phyloP scores from a whole-genome alignment of 2,329 filamentous ascomycete species.

The Fusarium illudens region DNA sequence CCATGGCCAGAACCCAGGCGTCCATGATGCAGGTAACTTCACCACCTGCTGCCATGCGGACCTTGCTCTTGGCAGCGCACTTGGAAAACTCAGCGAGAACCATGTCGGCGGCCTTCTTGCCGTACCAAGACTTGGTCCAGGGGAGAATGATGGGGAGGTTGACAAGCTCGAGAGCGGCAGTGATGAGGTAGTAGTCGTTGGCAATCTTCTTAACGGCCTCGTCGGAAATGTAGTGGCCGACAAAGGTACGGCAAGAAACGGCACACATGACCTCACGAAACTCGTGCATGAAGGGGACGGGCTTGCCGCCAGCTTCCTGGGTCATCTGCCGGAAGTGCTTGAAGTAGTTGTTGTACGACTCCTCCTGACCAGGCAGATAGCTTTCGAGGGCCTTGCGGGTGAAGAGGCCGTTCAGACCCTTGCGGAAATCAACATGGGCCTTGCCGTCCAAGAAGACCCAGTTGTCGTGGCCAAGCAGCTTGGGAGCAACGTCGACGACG shows the following conservation, averaged over 20 bases:
- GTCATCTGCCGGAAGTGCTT: slow-evolving; percentile 79
- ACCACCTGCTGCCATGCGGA: slow-evolving; percentile 88
- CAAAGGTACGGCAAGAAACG: slow-evolving; percentile 95
- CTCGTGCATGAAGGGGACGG: slow-evolving; percentile 85
- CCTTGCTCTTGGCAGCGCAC: slow-evolving; percentile 92
- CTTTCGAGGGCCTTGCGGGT: slow-evolving; percentile 86
- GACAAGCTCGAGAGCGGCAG: slow-evolving; percentile 93
- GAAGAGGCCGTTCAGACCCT: slow-evolving; percentile 94
- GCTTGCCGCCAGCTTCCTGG: slow-evolving; percentile 74
- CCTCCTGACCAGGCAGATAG: slow-evolving; percentile 92
- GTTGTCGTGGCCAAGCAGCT: slow-evolving; percentile 89
- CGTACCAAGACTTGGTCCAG: slow-evolving; percentile 96
- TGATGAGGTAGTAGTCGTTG: slow-evolving; percentile 97
- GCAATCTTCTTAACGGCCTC: slow-evolving; percentile 92
- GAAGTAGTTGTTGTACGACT: slow-evolving; percentile 90
- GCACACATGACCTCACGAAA: slow-evolving; percentile 97
- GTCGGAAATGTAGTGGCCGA: slow-evolving; percentile 93
- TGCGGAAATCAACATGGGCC: slow-evolving; percentile 94
- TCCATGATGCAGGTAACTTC: slow-evolving; percentile 94
- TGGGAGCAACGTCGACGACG: slow-evolving; percentile 92
- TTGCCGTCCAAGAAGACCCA: slow-evolving; percentile 98
- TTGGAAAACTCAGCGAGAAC: slow-evolving; percentile 88
- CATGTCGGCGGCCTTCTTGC: slow-evolving; percentile 94
- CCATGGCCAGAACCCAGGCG: slow-evolving; percentile 88
- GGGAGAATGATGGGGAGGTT: slow-evolving; percentile 98